Base-by-base conservation (phyloP, 2,329 filamentous ascomycete genomes). In the Helminthosporium solani region DNA sequence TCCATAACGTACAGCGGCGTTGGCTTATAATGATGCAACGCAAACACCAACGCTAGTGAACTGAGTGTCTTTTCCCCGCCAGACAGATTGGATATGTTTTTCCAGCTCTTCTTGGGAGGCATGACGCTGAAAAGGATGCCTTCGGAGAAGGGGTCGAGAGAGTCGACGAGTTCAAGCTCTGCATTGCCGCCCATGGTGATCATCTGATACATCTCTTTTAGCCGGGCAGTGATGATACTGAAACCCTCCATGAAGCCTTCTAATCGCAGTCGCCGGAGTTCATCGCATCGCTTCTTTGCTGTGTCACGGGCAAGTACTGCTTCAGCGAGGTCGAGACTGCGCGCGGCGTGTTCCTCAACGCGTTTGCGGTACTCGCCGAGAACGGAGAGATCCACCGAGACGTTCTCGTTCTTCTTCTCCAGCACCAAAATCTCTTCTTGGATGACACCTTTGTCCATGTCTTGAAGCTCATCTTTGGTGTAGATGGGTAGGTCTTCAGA, bases 161-260 rank as follows among this genome's bases (percentile, higher is more conserved):
- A 92, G 75, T 99, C 94, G 33, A 99, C 94, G 19, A 99, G 84
- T 71, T 99, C 95, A 11, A 99, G 82, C 74, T 99, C 94, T 0
- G 94, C 94, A 62, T 99, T 99, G 45, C 94, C 94, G 51, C 94
- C 94, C 90, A 99, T 97, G 18, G 94, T 99, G 69, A 99, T 99
- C 91, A 99, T 96, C 70, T 99, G 94, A 74, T 99, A 99, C 94
- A 99, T 99, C 67, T 99, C 94, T 76, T 99, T 99, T 36, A 99
- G 79, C 1, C 92, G 87, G 19, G 96, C 78, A 1, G 92, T 97
- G 70, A 99, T 99, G 52, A 84, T 87, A 63, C 86, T 87, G 75
- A 99, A 97, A 31, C 95, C 94, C 67, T 95, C 90, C 91, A 97
- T 97, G 80, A 99, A 99, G 28, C 94, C 92, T 60, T 96, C 92